Evolutionary conservation across 768 basidiomycete species (phyloP).

Genomic region (Mycena albidolilacea): DNA sequence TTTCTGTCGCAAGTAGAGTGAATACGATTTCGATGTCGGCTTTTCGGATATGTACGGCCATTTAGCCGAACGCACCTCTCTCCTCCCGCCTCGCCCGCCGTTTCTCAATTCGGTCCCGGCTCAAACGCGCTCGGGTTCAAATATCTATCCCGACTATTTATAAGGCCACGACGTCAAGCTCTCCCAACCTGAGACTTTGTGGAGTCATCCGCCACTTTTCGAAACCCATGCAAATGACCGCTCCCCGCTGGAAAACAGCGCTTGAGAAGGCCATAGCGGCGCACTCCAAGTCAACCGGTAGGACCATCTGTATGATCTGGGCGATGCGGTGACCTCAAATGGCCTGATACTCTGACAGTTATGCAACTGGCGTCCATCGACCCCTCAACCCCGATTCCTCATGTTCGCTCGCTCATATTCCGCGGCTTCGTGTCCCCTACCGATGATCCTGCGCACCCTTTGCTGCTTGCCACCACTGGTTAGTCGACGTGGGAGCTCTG

Average conservation of each 20-base stretch:
- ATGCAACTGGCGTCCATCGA: conserved; percentile 75
- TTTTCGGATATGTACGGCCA: too few relatives aligned
- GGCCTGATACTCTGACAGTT: conserved; percentile 53
- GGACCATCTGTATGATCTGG: conserved; percentile 46
- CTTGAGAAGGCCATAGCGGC: conserved; percentile 60
- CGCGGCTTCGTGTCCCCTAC: conserved; percentile 68
- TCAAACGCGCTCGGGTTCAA: too few relatives aligned
- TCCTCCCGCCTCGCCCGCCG: too few relatives aligned
- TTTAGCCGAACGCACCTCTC: too few relatives aligned
- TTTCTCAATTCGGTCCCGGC: too few relatives aligned
- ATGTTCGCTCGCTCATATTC: conserved; percentile 77
- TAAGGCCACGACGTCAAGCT: conserved; percentile 7
- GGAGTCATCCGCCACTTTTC: conserved; percentile 10
- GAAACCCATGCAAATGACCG: conserved; percentile 35
- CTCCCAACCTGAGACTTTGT: conserved; percentile 29
- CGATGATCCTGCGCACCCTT: conserved; percentile 62
- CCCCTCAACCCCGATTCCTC: conserved; percentile 58
- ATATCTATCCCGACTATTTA: too few relatives aligned
- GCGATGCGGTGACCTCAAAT: neutral
- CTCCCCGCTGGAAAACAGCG: conserved; percentile 64
- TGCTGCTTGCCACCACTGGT: conserved; percentile 74
- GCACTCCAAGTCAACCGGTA: conserved; percentile 57
- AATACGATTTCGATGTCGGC: too few relatives aligned
- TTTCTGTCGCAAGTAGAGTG: too few relatives aligned
- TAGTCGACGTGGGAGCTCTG: neutral